Percentiles rank a stretch among this genome's conserved stretches.
Conservation (phyloP, 495 filamentous ascomycete species). For the Annulohypoxylon nitens region DNA sequence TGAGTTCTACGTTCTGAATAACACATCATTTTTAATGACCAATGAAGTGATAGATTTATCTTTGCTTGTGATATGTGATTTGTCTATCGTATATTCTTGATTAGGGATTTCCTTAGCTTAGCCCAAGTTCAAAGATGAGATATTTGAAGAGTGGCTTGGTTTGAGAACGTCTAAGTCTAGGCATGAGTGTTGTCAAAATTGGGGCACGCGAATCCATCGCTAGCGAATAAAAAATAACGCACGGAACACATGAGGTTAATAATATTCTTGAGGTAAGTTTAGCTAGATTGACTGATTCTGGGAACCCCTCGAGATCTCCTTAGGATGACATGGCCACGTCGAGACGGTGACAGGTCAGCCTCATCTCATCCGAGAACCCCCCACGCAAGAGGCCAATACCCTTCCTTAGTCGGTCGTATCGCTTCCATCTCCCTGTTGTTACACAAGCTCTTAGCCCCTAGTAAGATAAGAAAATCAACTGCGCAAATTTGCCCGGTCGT, state of each 20-base stretch:
- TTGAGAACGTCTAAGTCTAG: too few relatives aligned
- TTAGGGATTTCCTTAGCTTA: too few relatives aligned
- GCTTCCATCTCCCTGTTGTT: background rate
- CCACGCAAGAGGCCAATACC: background rate
- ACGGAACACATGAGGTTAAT: background rate
- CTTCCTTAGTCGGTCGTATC: background rate
- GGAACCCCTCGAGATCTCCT: background rate
- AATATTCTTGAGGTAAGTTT: background rate
- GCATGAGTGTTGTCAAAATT: background rate
- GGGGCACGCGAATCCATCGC: too few relatives aligned
- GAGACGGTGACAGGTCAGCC: background rate
- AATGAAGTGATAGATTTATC: background rate
- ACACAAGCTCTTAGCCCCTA: background rate
- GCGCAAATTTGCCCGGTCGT: background rate
- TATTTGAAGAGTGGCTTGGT: too few relatives aligned
- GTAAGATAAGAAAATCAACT: slow-evolving; percentile 12
- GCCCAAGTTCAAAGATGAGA: too few relatives aligned
- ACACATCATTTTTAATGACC: slow-evolving; percentile 16
- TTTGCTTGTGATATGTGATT: background rate
- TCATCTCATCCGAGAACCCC: background rate
- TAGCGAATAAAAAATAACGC: background rate
- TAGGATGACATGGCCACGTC: slow-evolving; percentile 6
- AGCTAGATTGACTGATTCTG: background rate
- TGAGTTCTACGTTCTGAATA: slow-evolving; percentile 19
- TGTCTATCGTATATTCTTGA: too few relatives aligned